Base-by-base conservation (phyloP, 2,329 filamentous ascomycete genomes). In the Botrytis elliptica region DNA sequence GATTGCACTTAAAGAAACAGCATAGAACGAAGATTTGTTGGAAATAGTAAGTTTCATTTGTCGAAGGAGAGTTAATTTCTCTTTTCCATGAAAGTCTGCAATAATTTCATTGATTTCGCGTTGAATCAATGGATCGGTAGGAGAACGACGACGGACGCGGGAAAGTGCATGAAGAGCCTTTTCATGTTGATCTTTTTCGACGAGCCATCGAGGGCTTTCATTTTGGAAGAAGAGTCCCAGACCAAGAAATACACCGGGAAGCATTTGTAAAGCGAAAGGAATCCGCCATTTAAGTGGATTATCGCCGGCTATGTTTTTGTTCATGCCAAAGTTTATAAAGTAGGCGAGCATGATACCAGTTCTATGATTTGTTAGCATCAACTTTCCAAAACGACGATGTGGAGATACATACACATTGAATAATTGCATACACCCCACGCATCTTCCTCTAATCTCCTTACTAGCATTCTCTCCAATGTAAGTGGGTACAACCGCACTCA, bases 171-270 rank as follows among this genome's bases (percentile, higher is more conserved):
- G 75, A 4, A 85, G 86, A 1, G 90, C 88, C 63, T 86, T 84
- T 74, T 92, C 90, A 88, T 89, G 91, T 75, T 89, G 85, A 77
- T 91, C 89, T 77, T 88, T 85, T 77, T 89, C 88, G 36, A 90
- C 90, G 42, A 91, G 86, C 87, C 88, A 92, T 75, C 90, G 86
- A 20, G 90, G 90, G 10, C 88, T 91, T 75, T 86, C 85, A 12
- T 84, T 84, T 78, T 88, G 89, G 70, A 90, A 81, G 2, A 88
- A 79, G 87, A 92, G 92, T 76, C 88, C 88, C 29, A 83, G 59
- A n/a, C 90, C 82, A 36, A 92, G 84, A 42, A 90, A 84, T 74
- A 90, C 77, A 5, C 90, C 89, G 0, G 90, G 90, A 4, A 92
- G 83, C 70, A 85, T 86, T 80, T 93, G 91, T 75, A 92, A 85